phyloP scores from a whole-genome alignment of 306 rosid genomes.

The Rosa lucieae region DNA sequence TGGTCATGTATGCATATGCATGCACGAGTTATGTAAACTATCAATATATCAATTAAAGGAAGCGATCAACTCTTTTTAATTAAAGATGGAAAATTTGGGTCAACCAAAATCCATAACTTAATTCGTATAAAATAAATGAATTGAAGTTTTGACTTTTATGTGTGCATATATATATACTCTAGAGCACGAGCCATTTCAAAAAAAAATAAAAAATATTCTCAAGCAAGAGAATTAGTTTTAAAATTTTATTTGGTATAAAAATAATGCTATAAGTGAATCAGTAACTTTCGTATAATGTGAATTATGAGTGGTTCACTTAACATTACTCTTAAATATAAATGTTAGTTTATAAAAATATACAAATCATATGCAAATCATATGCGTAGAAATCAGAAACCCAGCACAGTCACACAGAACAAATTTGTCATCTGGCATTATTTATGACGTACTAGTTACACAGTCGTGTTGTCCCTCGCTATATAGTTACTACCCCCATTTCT shows the following conservation, averaged over 20 bases:
- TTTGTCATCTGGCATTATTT: background rate
- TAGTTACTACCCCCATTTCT: background rate
- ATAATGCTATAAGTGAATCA: too few species aligned
- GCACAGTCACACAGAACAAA: background rate
- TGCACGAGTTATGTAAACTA: background rate
- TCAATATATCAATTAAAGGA: background rate
- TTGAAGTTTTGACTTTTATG: background rate
- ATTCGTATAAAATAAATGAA: background rate
- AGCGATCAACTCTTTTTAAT: background rate
- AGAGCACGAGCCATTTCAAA: too few species aligned
- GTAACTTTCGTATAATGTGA: too few species aligned
- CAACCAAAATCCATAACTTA: background rate
- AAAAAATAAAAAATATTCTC: too few species aligned
- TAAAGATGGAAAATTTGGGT: background rate
- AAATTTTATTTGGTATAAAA: too few species aligned
- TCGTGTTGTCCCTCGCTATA: background rate
- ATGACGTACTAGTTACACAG: background rate
- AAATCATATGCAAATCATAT: too few species aligned
- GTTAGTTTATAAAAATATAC: too few species aligned
- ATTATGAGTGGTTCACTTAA: too few species aligned
- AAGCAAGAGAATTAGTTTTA: too few species aligned
- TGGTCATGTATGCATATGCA: conserved; percentile 2
- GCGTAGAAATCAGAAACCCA: too few species aligned
- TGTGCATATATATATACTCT: too few species aligned
- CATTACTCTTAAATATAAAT: too few species aligned